Base-by-base conservation (phyloP, 2,329 filamentous ascomycete species). In the Colletotrichum tamarilloi region DNA sequence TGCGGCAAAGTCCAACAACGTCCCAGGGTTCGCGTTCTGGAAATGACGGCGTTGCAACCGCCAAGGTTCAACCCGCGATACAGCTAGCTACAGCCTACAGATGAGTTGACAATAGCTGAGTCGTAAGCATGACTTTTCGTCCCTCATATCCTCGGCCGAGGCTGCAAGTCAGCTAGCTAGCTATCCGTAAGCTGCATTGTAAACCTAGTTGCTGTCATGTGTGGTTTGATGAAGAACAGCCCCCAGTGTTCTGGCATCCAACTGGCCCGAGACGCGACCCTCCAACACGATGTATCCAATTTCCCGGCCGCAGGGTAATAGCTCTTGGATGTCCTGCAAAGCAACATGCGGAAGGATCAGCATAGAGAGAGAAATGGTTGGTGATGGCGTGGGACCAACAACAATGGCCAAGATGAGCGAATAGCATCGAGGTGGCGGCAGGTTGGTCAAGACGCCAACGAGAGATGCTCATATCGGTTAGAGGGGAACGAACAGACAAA, bases 201-300 rank as follows among this genome's bases (percentile, higher is more conserved):
- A 52, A 57, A 57, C 26, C 35, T 32, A n/a, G 42, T 52, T n/a
- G 35, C 38, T 68, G 49, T 68, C 68, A 56, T 72, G 58, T 72
- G 53, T 52, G 22, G 64, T 62, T 72, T 70, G 66, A 73, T 65
- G 70, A 69, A 73, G 70, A 65, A 60, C 42, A 60, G 66, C 66
- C 38, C 26, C 52, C n/a, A 28, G 11, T 26, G 19, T 22, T 32
- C 52, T 49, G 49, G 42, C 55, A 28, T 46, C 60, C 56, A 46
- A 70, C 66, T 69, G 70, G 55, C 60, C 35, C 30, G 30, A 59
- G 67, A 70, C 49, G 67, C 67, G 70, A 57, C 60, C 60, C 46
- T 70, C 70, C 66, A 65, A 60, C 66, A 69, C 22, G 22, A 42
- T 4, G 35, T 69, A 24, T 24, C 28, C 38, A 73, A 73, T 70